Base-by-base conservation (phyloP, 1,284 basidiomycete genomes). In the Meira miltonrushii region DNA sequence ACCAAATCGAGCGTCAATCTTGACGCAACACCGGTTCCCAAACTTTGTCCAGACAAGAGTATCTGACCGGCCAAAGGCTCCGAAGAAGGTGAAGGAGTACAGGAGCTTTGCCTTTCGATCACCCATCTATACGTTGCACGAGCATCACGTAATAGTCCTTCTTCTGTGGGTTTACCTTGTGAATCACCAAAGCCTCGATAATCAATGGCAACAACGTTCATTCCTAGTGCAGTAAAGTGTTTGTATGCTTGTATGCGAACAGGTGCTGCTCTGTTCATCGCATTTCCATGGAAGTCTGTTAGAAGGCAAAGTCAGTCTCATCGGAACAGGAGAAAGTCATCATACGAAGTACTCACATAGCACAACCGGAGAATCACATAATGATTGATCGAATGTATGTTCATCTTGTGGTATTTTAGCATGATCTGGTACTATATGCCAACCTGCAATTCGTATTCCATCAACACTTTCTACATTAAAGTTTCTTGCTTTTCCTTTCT, bases 101-200 rank as follows among this genome's bases (percentile, higher is more conserved):
- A 17, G 6, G 12, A 21, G 2, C 21, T 48, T 25, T 53, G 50
- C 44, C 38, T 57, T 52, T 39, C 39, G 17, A 85, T 75, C 5
- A 91, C 79, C 86, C 88, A 94, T 67, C 90, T 84, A 83, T 86
- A 95, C 0, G 87, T 88, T 0, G 89, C 83, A 25, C 85, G 82
- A 1, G 90, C 91, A 72, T 97, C 94, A 2, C 79, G 79, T 0
- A 85, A 78, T 0, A 96, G 80, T 0, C 92, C 94, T 12, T 79
- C 78, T 75, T 93, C 88, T 10, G 83, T 85, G 0, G 92, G 92
- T 1, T 23, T 78, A 1, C 92, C 90, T 0, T 84, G 83, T 57
- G 90, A 92, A 74, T 97, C 92, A 0, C 82, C 93, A 69, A 89
- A 97, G 0, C 93, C 93, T n/a, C 91, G 85, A 75, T 94, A 94